A percentile compares a stretch with the other conserved stretches of the same genome.
These are phyloP conservation scores for Nicotiana sylvestris DNA, from an alignment of 257 asterid genomes.

Conservation along the genomic window DNA sequence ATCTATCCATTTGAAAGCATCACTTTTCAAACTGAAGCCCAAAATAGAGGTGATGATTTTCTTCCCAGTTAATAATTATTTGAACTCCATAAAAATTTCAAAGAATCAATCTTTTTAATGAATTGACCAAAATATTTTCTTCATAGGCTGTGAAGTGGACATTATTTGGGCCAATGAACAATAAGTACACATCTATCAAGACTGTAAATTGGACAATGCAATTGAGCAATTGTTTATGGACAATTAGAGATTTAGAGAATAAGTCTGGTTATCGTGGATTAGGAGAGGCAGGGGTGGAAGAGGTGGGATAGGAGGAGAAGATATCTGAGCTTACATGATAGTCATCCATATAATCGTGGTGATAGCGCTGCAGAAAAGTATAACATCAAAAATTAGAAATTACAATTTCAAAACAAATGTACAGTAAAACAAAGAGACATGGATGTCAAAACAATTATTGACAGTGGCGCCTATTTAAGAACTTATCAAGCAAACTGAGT, in stretches of 20 bases:
- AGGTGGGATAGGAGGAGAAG: background rate
- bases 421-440: background rate
- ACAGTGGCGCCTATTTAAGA: background rate
- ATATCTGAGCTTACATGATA: slow-evolving; percentile 60
- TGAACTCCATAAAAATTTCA: background rate
- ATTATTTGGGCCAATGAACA: background rate
- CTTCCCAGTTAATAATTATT: background rate
- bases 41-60: background rate
- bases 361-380: slow-evolving; percentile 52
- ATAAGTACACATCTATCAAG: background rate
- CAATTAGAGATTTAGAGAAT: background rate
- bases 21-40: background rate
- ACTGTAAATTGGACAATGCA: background rate
- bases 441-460: background rate
- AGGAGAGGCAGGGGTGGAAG: background rate
- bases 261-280: background rate
- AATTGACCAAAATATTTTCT: background rate
- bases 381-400: slow-evolving; percentile 9
- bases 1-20: background rate
- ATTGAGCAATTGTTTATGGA: background rate
- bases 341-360: slow-evolving; percentile 63
- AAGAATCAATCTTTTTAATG: background rate
- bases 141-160: background rate
- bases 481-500: background rate
- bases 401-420: slow-evolving; percentile 6